Evolutionary conservation across 2,329 filamentous ascomycete species (phyloP).

Genomic region (Teratosphaeria pseudoeucalypti): DNA sequence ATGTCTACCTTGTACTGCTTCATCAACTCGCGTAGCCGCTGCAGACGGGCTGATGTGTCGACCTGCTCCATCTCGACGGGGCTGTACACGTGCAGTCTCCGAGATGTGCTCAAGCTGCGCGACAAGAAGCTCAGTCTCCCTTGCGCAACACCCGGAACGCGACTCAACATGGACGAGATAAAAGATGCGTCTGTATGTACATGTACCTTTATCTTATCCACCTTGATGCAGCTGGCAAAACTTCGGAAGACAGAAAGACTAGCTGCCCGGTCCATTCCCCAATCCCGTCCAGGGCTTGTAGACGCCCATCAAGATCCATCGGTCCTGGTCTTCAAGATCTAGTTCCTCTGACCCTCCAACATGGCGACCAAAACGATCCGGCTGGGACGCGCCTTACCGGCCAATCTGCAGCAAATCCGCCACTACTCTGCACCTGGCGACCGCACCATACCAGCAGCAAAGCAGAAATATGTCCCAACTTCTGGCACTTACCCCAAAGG

Average conservation of each 20-base stretch:
- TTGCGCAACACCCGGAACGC: background rate
- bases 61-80: constrained; percentile 60
- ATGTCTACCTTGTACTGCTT: constrained; percentile 75
- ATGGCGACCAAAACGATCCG: constrained; percentile 12
- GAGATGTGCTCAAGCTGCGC: background rate
- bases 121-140: background rate
- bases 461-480: constrained; percentile 82
- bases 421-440: constrained; percentile 51
- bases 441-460: constrained; percentile 59
- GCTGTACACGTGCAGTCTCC: background rate
- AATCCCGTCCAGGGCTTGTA: too few species aligned
- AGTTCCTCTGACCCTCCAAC: background rate
- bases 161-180: background rate
- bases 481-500: constrained; percentile 81
- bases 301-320: background rate
- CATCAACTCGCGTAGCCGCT: constrained; percentile 75
- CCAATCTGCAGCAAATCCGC: constrained; percentile 35
- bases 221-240: background rate
- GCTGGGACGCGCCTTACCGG: constrained; percentile 17
- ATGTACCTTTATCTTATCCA: background rate
- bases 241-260: background rate
- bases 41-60: constrained; percentile 66
- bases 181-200: background rate
- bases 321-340: background rate
- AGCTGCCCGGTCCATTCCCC: background rate